Base-by-base conservation (phyloP, 202 grass and related monocot species). In the Hordeum pubiflorum region DNA sequence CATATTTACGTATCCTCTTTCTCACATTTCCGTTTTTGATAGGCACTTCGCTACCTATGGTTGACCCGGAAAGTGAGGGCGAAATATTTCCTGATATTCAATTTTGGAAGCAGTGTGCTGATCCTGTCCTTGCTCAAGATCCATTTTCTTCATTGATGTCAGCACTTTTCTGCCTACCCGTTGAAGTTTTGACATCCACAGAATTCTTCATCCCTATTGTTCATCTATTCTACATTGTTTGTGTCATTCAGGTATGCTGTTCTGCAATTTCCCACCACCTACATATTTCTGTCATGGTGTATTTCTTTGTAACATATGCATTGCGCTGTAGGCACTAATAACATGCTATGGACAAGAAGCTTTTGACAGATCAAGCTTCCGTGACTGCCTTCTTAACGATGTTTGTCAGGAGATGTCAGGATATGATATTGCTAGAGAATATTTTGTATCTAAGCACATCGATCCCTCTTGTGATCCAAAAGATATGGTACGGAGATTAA, bases 121-220 rank as follows among this genome's bases (percentile, higher is more conserved):
- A 96, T 91, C 97, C 92, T 77, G 76, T 99, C 57, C 88, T 99
- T 73, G 85, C 90, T 83, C 90, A 89, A 62, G 97, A 96, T 88
- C 92, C 97, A 21, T 99, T 99, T 92, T 91, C 90, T 75, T 91
- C 92, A 48, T 79, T 99, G 54, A 85, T 99, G 84, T 90, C 89
- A 12, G 38, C 86, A 84, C 91, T 99, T 75, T 96, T 93, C 81
- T 93, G 92, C 67, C 81, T 99, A 31, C 97, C 97, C 29, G 69
- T 81, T 77, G 87, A 84, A 78, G 90, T 96, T 91, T 50, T 93
- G 58, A 86, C 83, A 59, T 91, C 97, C 39, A 37, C 88, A 3
- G 85, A 96, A 78, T 90, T 78, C 76, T 96, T 93, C 21, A 22
- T 93, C 44, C 81, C 91, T 82, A 38, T 99, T 9, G 97, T 99